Evolutionary conservation across 1,284 basidiomycete species (phyloP), one percentile per base, ranked within the genome.

Genomic region (Cutaneotrichosporon mucoides): DNA sequence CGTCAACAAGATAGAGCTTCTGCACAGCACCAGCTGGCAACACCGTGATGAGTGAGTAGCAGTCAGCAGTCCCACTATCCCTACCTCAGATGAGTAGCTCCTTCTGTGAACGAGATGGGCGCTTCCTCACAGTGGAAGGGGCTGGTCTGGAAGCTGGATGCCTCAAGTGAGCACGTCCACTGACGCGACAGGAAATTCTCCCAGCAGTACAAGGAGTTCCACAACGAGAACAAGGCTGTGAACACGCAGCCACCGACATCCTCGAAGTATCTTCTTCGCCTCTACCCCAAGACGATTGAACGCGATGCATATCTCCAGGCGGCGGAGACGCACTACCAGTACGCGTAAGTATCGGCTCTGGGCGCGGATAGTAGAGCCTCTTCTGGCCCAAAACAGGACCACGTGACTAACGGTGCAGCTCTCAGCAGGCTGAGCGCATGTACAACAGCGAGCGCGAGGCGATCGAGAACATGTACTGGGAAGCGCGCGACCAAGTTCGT

Each of bases 381-480:
- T 24, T 24, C 24, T 24, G 24, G 24, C 24, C 24, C 24, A 24
- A 24, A 24, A 24, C 24, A 24, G 24, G 46, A n/a, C 38, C 24
- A 48, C 46, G 46, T 48, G 46, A 44, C 61, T 34, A 10, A 42
- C 24, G 40, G 40, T n/a, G 12, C 64, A 76, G 73, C 60, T 65
- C 63, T 8, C 56, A 57, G n/a, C 71, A 73, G 49, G 75, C 73
- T 11, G 68, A 68, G 55, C 70, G 65, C 61, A 71, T 81, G 63
- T 81, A 81, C 63, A 79, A 82, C 56, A 70, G 73, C 7, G 81
- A 82, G 63, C 71, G 79, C 53, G 78, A 79, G 56, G 65, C 72
- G 42, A 80, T 82, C 40, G 80, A 82, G 66, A 79, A 77, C 55
- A 78, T 79, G 63, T 81, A 78, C 64, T 73, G 75, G 66, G 74